Evolutionary conservation across 768 basidiomycete genomes (phyloP), one percentile per base, ranked within the genome.

Genomic region (Candolleomyces efflorescens): DNA sequence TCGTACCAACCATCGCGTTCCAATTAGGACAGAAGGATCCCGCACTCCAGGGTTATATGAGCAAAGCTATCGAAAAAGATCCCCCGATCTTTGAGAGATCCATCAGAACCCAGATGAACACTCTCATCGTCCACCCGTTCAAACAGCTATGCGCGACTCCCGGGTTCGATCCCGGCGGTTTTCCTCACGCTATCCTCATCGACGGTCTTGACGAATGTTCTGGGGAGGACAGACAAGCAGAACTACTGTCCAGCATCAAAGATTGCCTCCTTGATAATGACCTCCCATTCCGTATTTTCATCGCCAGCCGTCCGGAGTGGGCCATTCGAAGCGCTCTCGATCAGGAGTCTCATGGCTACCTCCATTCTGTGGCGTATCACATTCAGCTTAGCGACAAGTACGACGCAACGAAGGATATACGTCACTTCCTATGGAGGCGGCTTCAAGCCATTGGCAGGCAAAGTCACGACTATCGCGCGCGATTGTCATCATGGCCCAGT

Each of bases 191-290:
- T 18, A 32, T 56, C n/a, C 24, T 56, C 24, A 37, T 56, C 18
- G 55, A 56, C 38, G 55, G 55, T 17, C n/a, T 56, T n/a, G 55
- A 56, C 46, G 45, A 56, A 36, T 56, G 55, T 22, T 4, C 18
- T 5, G 55, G 46, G 4, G 55, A 56, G 38, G 46, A 32, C 27
- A 45, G 38, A 11, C 55, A 56, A 24, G 12, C 13, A n/a, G 45
- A 47, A 17, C 10, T 56, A 7, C 44, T 56, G 4, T 13, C 20
- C 6, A 13, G 24, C 32, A 18, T 56, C 11, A 17, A 37, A 17
- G 24, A 56, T 5, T 23, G 17, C 3, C 13, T 45, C 12, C 26
- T 48, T 4, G 5, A 27, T 10, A 26, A 36, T 3, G 23, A 32
- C 43, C 13, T 10, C 43, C 43, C 43, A 6, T 44, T 44, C 43